Conservation (phyloP, 192 early-diverging fungal species). For the Podila horticola region DNA sequence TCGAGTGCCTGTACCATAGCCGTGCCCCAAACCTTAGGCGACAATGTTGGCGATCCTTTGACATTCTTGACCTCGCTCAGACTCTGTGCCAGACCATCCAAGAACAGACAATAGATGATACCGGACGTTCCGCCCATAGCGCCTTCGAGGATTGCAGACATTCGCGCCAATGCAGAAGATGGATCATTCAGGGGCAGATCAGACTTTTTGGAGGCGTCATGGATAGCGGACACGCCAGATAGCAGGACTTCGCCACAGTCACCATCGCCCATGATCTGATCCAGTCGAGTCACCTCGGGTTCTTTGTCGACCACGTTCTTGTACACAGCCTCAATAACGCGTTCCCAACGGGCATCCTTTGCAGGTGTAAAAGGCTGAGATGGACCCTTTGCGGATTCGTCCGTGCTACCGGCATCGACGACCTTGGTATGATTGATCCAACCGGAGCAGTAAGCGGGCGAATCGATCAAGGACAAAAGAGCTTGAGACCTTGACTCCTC, state of each 20-base stretch:
- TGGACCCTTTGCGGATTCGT: conserved; percentile 45
- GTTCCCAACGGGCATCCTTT: conserved; percentile 58
- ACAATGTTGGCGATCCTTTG: conserved; percentile 17
- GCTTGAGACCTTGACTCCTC: conserved; percentile 30
- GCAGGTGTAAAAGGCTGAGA: conserved; percentile 38
- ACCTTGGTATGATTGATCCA: conserved; percentile 66
- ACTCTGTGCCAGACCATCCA: conserved; percentile 69
- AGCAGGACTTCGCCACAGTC: conserved; percentile 83
- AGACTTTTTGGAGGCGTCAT: conserved; percentile 51
- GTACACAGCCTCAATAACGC: conserved; percentile 56
- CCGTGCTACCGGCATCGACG: conserved; percentile 55
- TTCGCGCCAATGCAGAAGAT: conserved; percentile 61
- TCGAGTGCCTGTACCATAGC: conserved; percentile 68
- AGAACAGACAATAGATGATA: conserved; percentile 81
- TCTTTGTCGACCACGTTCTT: conserved; percentile 56
- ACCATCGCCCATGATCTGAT: conserved; percentile 84
- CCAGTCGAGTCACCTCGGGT: conserved; percentile 73
- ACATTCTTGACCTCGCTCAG: conserved; percentile 39
- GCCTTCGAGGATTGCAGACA: conserved; percentile 76
- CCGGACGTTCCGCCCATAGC: conserved; percentile 85
- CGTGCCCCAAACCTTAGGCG: conserved; percentile 55
- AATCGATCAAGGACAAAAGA: conserved; percentile 65
- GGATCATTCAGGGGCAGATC: conserved; percentile 58
- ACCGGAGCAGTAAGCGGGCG: conserved; percentile 64
- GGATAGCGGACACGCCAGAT: conserved; percentile 71